Evolutionary conservation across 805 yeast genomes (phyloP).

Genomic region (Lachancea nothofagi): DNA sequence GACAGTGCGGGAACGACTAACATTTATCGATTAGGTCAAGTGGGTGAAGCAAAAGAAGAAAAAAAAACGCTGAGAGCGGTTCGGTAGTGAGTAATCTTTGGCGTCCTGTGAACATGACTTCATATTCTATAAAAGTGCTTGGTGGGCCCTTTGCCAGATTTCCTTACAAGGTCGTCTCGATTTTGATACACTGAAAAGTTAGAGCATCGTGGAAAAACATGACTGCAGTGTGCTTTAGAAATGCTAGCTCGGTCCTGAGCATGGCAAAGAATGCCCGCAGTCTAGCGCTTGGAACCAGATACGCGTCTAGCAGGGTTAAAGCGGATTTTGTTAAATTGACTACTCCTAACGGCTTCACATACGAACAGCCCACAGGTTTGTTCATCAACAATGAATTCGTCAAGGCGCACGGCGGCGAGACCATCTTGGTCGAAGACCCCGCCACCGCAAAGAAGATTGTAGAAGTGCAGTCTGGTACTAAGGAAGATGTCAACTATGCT

Average conservation of each 20-base stretch:
- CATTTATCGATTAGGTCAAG: background rate
- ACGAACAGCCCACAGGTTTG: conserved; percentile 80
- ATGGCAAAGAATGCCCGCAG: conserved; percentile 4
- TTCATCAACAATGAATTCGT: conserved; percentile 85
- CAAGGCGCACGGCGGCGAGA: conserved; percentile 46
- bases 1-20: no score
- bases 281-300: conserved; percentile 1
- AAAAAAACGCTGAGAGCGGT: background rate
- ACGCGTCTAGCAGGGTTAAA: conserved; percentile 1
- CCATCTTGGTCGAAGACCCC: conserved; percentile 52
- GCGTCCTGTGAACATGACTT: background rate
- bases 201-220: background rate
- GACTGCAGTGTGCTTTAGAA: background rate
- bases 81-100: background rate
- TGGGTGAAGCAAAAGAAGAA: background rate
- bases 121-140: no score
- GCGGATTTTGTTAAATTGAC: conserved; percentile 36
- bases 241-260: background rate
- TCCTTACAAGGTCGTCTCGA: no score
- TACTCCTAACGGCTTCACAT: conserved; percentile 59
- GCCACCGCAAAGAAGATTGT: conserved; percentile 59
- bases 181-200: background rate
- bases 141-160: no score
- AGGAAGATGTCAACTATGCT: conserved; percentile 63
- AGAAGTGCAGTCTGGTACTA: conserved; percentile 52